These are phyloP conservation scores for Blastocladiella emersonii DNA, from an alignment of 371 early-diverging fungal species.

Conservation along the genomic window DNA sequence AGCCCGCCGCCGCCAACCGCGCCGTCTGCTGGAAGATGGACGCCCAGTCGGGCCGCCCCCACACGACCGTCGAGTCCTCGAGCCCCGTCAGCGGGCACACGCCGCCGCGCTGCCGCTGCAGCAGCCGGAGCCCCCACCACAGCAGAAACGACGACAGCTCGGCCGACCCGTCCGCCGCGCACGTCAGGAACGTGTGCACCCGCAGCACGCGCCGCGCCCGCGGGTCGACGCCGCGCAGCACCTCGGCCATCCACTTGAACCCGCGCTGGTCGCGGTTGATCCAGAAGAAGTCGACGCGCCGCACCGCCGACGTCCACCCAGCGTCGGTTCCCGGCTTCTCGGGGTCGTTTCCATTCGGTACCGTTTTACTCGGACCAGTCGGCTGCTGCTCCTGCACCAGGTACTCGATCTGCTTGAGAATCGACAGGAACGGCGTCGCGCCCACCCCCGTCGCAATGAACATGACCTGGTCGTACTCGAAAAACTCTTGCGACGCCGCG, in stretches of 20 bases:
- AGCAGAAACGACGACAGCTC: not conserved
- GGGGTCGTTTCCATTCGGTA: no score
- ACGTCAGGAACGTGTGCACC: slow-evolving; percentile 6
- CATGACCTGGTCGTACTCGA: slow-evolving; percentile 1
- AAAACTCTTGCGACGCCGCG: slow-evolving; percentile 1
- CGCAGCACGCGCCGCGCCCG: slow-evolving; percentile 12
- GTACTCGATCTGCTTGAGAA: not conserved
- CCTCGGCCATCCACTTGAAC: slow-evolving; percentile 4
- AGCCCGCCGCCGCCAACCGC: not conserved
- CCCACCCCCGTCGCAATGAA: slow-evolving; percentile 5
- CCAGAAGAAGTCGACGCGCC: slow-evolving; percentile 5
- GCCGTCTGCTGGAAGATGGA: slow-evolving; percentile 7
- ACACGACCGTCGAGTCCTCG: not conserved
- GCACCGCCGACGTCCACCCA: not conserved
- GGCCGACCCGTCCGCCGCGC: not conserved
- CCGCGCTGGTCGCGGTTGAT: slow-evolving; percentile 2
- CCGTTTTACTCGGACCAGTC: no score
- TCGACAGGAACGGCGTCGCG: slow-evolving; percentile 4
- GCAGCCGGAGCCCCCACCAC: slow-evolving; percentile 4
- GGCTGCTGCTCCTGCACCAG: no score
- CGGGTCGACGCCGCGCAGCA: slow-evolving; percentile 8
- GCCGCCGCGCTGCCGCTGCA: slow-evolving; percentile 12
- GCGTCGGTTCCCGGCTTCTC: no score
- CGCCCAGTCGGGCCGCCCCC: slow-evolving; percentile 6
- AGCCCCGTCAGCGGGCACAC: not conserved